A percentile compares a stretch with the other conserved stretches of the same genome.
phyloP scores from a whole-genome alignment of 129 eudicot genomes.

The Helichrysum umbraculigerum region DNA sequence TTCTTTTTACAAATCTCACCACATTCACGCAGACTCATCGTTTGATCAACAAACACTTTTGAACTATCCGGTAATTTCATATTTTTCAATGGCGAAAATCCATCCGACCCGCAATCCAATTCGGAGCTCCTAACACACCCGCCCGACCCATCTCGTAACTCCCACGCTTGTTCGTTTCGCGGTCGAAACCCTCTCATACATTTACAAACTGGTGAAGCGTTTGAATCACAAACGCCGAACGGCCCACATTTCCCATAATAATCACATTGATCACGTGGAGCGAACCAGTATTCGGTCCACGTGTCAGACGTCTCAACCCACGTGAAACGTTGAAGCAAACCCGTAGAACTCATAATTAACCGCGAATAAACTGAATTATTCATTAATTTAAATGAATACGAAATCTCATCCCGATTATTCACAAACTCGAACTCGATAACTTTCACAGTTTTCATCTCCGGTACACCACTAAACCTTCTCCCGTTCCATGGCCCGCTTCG shows the following conservation, averaged over 20 bases:
- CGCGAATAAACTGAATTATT: constrained; percentile 43
- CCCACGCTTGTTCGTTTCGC: constrained; percentile 50
- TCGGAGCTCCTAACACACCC: constrained; percentile 58
- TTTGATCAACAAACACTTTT: constrained; percentile 42
- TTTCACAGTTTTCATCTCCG: constrained; percentile 47
- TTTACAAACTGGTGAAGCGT: constrained; percentile 41
- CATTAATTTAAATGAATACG: constrained; percentile 35
- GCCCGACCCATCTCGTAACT: constrained; percentile 59
- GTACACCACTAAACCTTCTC: constrained; percentile 62
- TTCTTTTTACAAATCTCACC: constrained; percentile 41
- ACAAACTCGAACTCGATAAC: constrained; percentile 31
- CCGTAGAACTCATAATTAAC: constrained; percentile 37
- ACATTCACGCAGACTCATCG: constrained; percentile 46
- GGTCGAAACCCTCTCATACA: constrained; percentile 59
- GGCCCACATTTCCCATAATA: constrained; percentile 50
- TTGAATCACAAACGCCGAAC: constrained; percentile 53
- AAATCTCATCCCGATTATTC: constrained; percentile 33
- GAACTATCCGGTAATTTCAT: constrained; percentile 69
- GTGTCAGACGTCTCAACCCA: constrained; percentile 42
- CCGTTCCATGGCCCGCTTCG: constrained; percentile 78
- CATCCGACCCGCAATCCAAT: constrained; percentile 56
- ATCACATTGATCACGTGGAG: constrained; percentile 69
- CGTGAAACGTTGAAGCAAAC: constrained; percentile 41
- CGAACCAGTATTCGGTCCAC: constrained; percentile 67
- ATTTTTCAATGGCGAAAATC: constrained; percentile 45